phyloP scores from a whole-genome alignment of 371 early-diverging fungal species.

The Blakeslea trispora region DNA sequence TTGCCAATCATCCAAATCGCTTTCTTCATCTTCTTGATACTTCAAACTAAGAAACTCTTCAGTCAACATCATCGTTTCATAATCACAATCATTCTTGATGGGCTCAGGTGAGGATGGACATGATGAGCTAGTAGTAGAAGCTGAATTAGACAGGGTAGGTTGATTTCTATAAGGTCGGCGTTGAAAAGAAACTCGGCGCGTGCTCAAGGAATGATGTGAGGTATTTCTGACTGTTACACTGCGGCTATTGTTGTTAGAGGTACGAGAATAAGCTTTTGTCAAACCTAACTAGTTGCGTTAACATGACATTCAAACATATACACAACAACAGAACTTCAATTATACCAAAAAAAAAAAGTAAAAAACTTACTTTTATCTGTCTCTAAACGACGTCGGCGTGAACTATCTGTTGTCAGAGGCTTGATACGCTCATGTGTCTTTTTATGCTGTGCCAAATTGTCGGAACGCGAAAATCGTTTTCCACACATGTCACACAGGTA shows the following conservation, averaged over 20 bases:
- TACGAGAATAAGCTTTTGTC: constrained; percentile 8
- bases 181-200: no score
- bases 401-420: neutral
- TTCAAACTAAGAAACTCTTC: neutral
- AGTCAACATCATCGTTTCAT: neutral
- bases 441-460: constrained; percentile 67
- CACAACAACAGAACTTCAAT: no score
- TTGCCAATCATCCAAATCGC: constrained; percentile 10
- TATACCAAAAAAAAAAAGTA: no score
- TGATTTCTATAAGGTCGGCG: no score
- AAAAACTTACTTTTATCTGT: neutral
- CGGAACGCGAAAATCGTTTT: constrained; percentile 79
- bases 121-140: no score
- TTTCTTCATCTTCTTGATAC: neutral
- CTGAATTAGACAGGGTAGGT: no score
- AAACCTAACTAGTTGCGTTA: neutral
- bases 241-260: neutral
- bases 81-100: neutral
- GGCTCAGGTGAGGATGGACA: no score
- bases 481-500: constrained; percentile 74
- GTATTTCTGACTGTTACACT: neutral
- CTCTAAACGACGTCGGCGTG: neutral
- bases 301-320: no score
- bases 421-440: constrained; percentile 59
- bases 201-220: neutral